These are phyloP conservation scores for Ziziphus jujuba DNA, from an alignment of 306 rosid genomes.

Conservation along the genomic window DNA sequence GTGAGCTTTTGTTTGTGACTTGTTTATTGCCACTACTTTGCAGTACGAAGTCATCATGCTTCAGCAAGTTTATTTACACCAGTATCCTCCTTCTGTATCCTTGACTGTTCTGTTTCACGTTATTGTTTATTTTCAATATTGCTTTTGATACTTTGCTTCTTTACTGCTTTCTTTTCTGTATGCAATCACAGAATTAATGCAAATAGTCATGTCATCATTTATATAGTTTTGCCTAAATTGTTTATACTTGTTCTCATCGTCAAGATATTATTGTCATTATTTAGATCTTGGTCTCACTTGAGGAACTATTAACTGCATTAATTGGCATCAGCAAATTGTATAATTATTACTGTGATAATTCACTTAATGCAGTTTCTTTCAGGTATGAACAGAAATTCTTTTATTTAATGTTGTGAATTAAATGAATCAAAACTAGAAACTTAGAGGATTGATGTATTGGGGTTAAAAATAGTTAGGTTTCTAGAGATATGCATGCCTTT, in stretches of 20 bases:
- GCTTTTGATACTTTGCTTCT: neutral
- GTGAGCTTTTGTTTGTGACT: slow-evolving; percentile 39
- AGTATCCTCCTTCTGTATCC: slow-evolving; percentile 97
- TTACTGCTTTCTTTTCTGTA: neutral
- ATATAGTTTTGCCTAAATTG: neutral
- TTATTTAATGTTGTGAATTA: neutral
- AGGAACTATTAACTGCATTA: neutral
- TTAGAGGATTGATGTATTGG: no score
- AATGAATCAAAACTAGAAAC: no score
- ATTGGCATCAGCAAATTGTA: neutral
- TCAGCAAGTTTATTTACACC: slow-evolving; percentile 51
- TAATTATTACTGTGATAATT: no score
- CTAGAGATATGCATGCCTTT: no score
- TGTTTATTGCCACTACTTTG: slow-evolving; percentile 56
- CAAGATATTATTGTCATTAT: neutral
- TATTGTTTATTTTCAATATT: slow-evolving; percentile 1
- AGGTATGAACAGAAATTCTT: neutral
- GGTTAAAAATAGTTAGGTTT: no score
- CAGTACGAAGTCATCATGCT: slow-evolving; percentile 67
- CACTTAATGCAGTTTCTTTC: neutral
- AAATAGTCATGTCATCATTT: neutral
- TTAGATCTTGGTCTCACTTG: neutral
- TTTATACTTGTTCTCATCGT: neutral
- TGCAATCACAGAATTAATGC: neutral
- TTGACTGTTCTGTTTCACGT: slow-evolving; percentile 26